These are phyloP conservation scores for Piromyces finnis DNA, from an alignment of 192 early-diverging fungal species.

Conservation along the genomic window DNA sequence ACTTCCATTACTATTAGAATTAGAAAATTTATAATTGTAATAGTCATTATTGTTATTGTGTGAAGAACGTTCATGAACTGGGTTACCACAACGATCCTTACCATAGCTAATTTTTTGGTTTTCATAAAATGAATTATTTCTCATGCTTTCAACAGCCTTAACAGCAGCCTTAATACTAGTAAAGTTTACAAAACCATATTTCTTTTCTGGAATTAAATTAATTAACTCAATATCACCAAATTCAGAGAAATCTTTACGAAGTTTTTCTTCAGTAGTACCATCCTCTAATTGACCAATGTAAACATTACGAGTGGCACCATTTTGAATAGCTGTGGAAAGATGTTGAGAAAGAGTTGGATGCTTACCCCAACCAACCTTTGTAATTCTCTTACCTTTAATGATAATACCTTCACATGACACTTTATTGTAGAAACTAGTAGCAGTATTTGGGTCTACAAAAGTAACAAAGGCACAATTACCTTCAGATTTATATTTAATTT, in stretches of 20 bases:
- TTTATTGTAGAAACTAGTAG: slow-evolving; percentile 38
- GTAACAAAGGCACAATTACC: slow-evolving; percentile 73
- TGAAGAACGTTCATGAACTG: slow-evolving; percentile 3
- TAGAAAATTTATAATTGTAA: neutral
- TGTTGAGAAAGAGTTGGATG: slow-evolving; percentile 19
- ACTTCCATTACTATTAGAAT: neutral
- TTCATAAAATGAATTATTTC: slow-evolving; percentile 34
- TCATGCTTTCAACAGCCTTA: slow-evolving; percentile 52
- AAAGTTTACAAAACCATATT: slow-evolving; percentile 73
- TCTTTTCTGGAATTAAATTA: slow-evolving; percentile 65
- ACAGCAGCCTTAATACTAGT: slow-evolving; percentile 55
- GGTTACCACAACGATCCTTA: slow-evolving; percentile 77
- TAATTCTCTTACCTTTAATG: slow-evolving; percentile 49
- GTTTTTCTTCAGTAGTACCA: slow-evolving; percentile 37
- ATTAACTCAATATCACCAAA: slow-evolving; percentile 78
- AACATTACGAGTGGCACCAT: slow-evolving; percentile 66
- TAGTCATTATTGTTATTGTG: neutral
- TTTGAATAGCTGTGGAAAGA: slow-evolving; percentile 38
- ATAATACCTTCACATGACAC: slow-evolving; percentile 38
- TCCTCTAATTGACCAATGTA: slow-evolving; percentile 57
- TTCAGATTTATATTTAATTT: slow-evolving; percentile 52
- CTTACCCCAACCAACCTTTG: slow-evolving; percentile 68
- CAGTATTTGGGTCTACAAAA: slow-evolving; percentile 56
- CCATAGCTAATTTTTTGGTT: slow-evolving; percentile 53
- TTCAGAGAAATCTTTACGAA: slow-evolving; percentile 52